Evolutionary conservation across 2,329 filamentous ascomycete species (phyloP).

Genomic region (Grosmannia serpens): DNA sequence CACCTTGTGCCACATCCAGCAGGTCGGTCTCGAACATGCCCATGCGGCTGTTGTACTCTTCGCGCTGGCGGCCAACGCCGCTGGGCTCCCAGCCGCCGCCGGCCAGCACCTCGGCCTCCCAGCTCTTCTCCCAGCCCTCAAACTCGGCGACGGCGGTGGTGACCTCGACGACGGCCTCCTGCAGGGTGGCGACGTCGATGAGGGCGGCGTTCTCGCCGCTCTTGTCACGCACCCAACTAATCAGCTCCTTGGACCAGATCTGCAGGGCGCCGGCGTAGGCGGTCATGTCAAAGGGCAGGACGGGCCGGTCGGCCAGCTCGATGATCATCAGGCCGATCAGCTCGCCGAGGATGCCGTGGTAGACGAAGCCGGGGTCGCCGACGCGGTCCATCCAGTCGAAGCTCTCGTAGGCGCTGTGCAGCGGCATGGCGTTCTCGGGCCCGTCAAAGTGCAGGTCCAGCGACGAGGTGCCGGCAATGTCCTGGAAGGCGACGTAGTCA

Average conservation of each 20-base stretch:
- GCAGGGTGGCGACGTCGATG: constrained; percentile 49
- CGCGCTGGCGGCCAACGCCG: constrained; percentile 53
- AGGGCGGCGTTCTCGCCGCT: constrained; percentile 42
- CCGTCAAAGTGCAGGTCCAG: constrained; percentile 67
- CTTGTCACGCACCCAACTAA: constrained; percentile 14
- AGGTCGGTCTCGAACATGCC: constrained; percentile 71
- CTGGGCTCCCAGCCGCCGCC: constrained; percentile 67
- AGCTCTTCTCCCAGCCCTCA: constrained; percentile 62
- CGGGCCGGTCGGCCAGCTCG: constrained; percentile 68
- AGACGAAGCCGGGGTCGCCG: constrained; percentile 71
- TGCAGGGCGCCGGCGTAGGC: constrained; percentile 60
- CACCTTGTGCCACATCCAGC: constrained; percentile 59
- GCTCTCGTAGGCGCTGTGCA: constrained; percentile 80
- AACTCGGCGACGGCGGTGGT: constrained; percentile 52
- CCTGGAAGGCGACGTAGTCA: constrained; percentile 84
- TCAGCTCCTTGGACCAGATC: constrained; percentile 39
- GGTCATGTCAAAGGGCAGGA: constrained; percentile 71
- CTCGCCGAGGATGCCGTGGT: constrained; percentile 70
- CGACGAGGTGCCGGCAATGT: constrained; percentile 79
- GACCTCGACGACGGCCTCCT: constrained; percentile 51
- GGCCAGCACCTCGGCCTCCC: constrained; percentile 61
- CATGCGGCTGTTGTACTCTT: constrained; percentile 70
- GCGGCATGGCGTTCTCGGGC: constrained; percentile 32
- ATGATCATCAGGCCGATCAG: constrained; percentile 73
- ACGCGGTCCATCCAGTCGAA: constrained; percentile 74